Evolutionary conservation across 1,284 basidiomycete genomes (phyloP).

Genomic region (Cryptococcus sp.): DNA sequence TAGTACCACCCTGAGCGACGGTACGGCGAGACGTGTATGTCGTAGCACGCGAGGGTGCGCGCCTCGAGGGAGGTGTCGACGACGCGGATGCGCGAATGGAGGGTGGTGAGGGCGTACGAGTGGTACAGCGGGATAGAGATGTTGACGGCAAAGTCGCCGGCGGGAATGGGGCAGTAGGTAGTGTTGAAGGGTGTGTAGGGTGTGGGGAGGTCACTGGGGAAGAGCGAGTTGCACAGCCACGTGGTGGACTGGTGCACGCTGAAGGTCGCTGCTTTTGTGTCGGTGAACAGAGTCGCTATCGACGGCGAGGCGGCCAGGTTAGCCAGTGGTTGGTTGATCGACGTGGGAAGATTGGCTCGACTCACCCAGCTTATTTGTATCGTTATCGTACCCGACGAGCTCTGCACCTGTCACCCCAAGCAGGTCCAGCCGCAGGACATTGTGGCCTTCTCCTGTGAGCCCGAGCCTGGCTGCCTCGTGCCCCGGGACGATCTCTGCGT

Average conservation of each 20-base stretch:
- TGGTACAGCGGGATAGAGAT: slow-evolving; percentile 67
- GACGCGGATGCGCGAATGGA: slow-evolving; percentile 77
- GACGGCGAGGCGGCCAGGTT: too few species aligned
- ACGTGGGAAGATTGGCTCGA: background rate
- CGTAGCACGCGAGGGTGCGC: slow-evolving; percentile 75
- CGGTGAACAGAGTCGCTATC: slow-evolving; percentile 74
- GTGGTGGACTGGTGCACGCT: slow-evolving; percentile 65
- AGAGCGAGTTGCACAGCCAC: slow-evolving; percentile 69
- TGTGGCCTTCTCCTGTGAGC: slow-evolving; percentile 33
- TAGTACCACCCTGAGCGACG: slow-evolving; percentile 64
- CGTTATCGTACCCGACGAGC: slow-evolving; percentile 61
- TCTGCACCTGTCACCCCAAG: slow-evolving; percentile 47
- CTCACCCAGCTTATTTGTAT: slow-evolving; percentile 64
- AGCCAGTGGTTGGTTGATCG: background rate
- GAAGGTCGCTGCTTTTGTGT: slow-evolving; percentile 73
- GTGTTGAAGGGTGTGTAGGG: slow-evolving; percentile 49
- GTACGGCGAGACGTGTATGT: slow-evolving; percentile 75
- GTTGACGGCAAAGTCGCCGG: slow-evolving; percentile 77
- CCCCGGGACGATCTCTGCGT: slow-evolving; percentile 63
- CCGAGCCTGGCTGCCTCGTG: slow-evolving; percentile 43
- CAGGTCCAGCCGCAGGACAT: slow-evolving; percentile 46
- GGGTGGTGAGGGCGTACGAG: slow-evolving; percentile 72
- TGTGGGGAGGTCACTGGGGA: slow-evolving; percentile 62
- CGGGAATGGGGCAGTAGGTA: slow-evolving; percentile 67
- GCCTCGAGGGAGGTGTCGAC: slow-evolving; percentile 71